Conservation (phyloP, 2,329 filamentous ascomycete species). For the Cladosporium sp. region DNA sequence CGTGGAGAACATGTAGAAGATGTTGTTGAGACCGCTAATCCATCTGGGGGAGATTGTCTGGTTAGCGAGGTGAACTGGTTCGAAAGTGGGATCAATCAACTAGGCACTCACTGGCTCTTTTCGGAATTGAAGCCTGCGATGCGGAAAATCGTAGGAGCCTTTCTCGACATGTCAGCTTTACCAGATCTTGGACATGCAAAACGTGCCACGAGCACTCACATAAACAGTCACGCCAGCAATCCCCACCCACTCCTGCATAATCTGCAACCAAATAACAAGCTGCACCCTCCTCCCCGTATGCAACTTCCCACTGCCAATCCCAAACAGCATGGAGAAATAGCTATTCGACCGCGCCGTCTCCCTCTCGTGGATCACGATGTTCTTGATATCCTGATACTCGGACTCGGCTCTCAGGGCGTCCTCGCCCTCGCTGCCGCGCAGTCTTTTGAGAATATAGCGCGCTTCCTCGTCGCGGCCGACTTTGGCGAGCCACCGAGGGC, state of each 20-base stretch:
- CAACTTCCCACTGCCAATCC: constrained; percentile 28
- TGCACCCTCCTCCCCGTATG: constrained; percentile 35
- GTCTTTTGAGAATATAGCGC: constrained; percentile 55
- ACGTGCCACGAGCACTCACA: constrained; percentile 15
- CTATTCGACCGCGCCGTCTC: constrained; percentile 29
- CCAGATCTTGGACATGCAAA: no score
- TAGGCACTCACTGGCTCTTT: constrained; percentile 40
- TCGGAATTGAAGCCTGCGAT: constrained; percentile 31
- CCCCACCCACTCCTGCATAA: constrained; percentile 36
- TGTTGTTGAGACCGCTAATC: constrained; percentile 33
- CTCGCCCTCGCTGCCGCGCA: constrained; percentile 51
- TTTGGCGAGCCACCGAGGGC: constrained; percentile 63
- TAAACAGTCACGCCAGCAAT: constrained; percentile 36
- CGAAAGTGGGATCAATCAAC: constrained; percentile 9
- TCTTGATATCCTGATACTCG: constrained; percentile 66
- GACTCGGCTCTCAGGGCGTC: constrained; percentile 46
- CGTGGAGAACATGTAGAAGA: constrained; percentile 33
- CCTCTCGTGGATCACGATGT: constrained; percentile 57
- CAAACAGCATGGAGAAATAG: constrained; percentile 33
- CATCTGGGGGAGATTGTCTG: not conserved
- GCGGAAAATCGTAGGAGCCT: constrained; percentile 25
- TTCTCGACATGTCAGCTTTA: not conserved
- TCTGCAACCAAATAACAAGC: constrained; percentile 38
- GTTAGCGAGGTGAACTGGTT: not conserved
- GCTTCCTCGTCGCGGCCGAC: constrained; percentile 63